Percentiles rank a stretch among this genome's conserved stretches.
phyloP scores from a whole-genome alignment of 2,329 filamentous ascomycete species.

The Dichotomopilus funicola region DNA sequence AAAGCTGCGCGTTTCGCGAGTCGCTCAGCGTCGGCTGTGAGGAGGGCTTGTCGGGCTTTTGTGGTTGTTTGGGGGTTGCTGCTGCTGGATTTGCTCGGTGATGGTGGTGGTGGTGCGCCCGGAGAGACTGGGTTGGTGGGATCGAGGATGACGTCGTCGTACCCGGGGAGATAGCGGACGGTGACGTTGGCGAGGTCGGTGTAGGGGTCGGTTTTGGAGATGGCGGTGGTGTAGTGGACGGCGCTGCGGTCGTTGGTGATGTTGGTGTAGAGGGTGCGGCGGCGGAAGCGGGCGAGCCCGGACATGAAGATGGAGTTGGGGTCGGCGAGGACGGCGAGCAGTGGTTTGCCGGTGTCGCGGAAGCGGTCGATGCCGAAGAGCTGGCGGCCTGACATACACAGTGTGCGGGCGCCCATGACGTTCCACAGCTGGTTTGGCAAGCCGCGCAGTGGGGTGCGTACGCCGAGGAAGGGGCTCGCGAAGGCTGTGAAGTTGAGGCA shows the following conservation, averaged over 20 bases:
- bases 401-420: conserved; percentile 69
- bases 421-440: conserved; percentile 68
- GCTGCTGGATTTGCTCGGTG: neutral
- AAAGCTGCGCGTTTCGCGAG: conserved; percentile 52
- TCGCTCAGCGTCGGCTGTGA: neutral
- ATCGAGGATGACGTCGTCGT: conserved; percentile 70
- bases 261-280: conserved; percentile 76
- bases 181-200: conserved; percentile 59
- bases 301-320: conserved; percentile 79
- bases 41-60: neutral
- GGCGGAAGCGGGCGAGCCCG: conserved; percentile 67
- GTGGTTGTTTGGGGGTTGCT: neutral
- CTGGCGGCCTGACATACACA: conserved; percentile 80
- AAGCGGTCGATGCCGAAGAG: conserved; percentile 84
- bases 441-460: conserved; percentile 61
- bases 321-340: conserved; percentile 77
- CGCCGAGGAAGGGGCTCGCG: conserved; percentile 76
- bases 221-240: conserved; percentile 74
- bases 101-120: neutral
- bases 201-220: conserved; percentile 73
- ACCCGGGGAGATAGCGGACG: conserved; percentile 67
- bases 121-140: conserved; percentile 48
- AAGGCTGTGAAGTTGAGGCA: conserved; percentile 94
- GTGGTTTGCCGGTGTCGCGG: conserved; percentile 70
- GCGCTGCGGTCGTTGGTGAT: conserved; percentile 79